phyloP scores from a whole-genome alignment of 495 filamentous ascomycete species.

The Lasiosphaeriaceae sp. region DNA sequence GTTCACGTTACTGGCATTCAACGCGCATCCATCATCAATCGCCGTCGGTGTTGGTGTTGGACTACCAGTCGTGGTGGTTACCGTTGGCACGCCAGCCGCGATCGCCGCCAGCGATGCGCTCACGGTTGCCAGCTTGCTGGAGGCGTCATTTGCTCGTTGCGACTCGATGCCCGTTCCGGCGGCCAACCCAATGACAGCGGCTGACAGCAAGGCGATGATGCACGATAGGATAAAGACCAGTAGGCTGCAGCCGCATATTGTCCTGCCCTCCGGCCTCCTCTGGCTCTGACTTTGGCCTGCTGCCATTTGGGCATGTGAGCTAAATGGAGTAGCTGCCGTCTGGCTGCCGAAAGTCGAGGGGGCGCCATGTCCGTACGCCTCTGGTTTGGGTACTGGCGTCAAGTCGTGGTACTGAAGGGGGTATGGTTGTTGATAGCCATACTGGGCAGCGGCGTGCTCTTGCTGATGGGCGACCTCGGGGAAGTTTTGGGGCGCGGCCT shows the following conservation, averaged over 20 bases:
- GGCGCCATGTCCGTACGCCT: background rate
- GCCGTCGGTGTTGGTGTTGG: constrained; percentile 13
- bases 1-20: constrained; percentile 24
- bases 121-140: constrained; percentile 23
- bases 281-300: background rate
- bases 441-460: background rate
- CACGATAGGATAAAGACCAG: constrained; percentile 39
- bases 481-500: constrained; percentile 33
- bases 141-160: constrained; percentile 35
- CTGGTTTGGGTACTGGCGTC: constrained; percentile 5
- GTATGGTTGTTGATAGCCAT: constrained; percentile 6
- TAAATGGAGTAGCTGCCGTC: constrained; percentile 8
- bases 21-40: constrained; percentile 37
- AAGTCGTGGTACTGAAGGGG: background rate
- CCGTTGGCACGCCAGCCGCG: constrained; percentile 21
- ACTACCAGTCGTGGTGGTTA: constrained; percentile 1
- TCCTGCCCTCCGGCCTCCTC: too few species aligned
- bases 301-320: constrained; percentile 1
- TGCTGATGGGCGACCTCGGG: constrained; percentile 33
- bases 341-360: constrained; percentile 12
- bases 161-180: constrained; percentile 40
- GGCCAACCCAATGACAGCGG: constrained; percentile 41
- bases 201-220: constrained; percentile 37
- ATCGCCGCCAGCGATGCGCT: constrained; percentile 14
- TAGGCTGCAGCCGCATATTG: constrained; percentile 33